Conservation (phyloP, 805 yeast genomes). For the Wickerhamomyces mucosus region DNA sequence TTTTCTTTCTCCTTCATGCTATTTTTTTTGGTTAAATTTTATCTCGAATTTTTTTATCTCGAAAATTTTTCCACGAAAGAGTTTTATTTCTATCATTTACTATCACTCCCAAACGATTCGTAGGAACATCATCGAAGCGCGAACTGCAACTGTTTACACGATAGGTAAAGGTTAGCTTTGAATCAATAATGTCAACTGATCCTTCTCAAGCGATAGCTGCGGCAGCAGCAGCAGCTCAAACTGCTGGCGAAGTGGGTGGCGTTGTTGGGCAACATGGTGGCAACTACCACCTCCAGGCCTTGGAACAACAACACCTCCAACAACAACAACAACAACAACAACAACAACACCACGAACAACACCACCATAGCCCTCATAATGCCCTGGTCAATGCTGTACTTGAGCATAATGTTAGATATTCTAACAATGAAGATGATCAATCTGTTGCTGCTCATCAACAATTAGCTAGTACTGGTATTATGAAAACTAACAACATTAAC, state of each 20-base stretch:
- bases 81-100: too few species aligned
- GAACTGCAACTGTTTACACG: neutral
- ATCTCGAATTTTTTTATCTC: too few species aligned
- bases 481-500: neutral
- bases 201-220: slow-evolving; percentile 1
- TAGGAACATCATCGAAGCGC: slow-evolving; percentile 1
- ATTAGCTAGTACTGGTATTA: neutral
- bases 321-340: slow-evolving; percentile 1
- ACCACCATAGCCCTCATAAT: too few species aligned
- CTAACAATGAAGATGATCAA: neutral
- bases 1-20: too few species aligned
- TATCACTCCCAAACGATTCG: too few species aligned
- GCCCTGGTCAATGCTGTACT: too few species aligned
- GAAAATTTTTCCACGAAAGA: too few species aligned
- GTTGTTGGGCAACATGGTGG: neutral
- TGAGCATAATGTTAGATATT: neutral
- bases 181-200: neutral
- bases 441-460: neutral
- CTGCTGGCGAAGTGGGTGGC: neutral
- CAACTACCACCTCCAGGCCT: neutral
- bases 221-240: neutral
- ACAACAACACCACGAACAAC: slow-evolving; percentile 4
- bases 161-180: neutral
- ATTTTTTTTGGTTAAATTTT: too few species aligned
- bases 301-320: slow-evolving; percentile 1